phyloP scores from a whole-genome alignment of 2,329 filamentous ascomycete species.

The Juglanconis oblonga region DNA sequence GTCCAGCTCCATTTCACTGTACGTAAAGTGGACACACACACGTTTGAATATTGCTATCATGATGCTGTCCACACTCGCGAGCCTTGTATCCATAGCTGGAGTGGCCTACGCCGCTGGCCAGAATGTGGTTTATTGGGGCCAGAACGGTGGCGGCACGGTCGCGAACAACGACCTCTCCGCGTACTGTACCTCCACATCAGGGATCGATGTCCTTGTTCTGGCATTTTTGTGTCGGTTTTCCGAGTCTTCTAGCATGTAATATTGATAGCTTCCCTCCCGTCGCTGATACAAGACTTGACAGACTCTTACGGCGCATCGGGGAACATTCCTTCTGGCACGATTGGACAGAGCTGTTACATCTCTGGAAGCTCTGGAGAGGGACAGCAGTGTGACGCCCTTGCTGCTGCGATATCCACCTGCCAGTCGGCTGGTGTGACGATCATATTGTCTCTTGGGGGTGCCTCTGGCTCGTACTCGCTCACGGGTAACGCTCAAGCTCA shows the following conservation, averaged over 20 bases:
- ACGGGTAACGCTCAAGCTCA: slow-evolving; percentile 34
- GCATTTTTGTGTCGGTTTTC: slow-evolving; percentile 40
- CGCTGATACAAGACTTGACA: not conserved
- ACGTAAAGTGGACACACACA: not conserved
- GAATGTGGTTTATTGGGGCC: slow-evolving; percentile 26
- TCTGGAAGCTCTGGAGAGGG: slow-evolving; percentile 29
- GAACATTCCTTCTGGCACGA: slow-evolving; percentile 35
- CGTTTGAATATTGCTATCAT: not conserved
- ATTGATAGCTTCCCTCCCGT: not conserved
- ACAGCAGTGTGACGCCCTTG: slow-evolving; percentile 36
- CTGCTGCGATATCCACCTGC: slow-evolving; percentile 40
- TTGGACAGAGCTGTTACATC: slow-evolving; percentile 38
- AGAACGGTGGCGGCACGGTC: slow-evolving; percentile 25
- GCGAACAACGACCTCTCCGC: slow-evolving; percentile 35
- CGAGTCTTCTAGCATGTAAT: slow-evolving; percentile 14
- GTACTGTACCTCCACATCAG: slow-evolving; percentile 35
- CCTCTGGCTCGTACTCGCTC: slow-evolving; percentile 32
- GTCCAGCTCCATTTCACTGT: not conserved
- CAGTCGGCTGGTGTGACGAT: slow-evolving; percentile 41
- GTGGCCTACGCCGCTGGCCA: slow-evolving; percentile 23
- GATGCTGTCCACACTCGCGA: not conserved
- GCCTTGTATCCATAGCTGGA: not conserved
- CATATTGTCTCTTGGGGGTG: slow-evolving; percentile 43
- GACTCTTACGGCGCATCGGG: slow-evolving; percentile 11
- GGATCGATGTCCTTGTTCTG: slow-evolving; percentile 41